Percentiles rank a stretch among this genome's conserved stretches.
Evolutionary conservation across 2,329 filamentous ascomycete genomes (phyloP).

Genomic region (Ascochyta pisi): DNA sequence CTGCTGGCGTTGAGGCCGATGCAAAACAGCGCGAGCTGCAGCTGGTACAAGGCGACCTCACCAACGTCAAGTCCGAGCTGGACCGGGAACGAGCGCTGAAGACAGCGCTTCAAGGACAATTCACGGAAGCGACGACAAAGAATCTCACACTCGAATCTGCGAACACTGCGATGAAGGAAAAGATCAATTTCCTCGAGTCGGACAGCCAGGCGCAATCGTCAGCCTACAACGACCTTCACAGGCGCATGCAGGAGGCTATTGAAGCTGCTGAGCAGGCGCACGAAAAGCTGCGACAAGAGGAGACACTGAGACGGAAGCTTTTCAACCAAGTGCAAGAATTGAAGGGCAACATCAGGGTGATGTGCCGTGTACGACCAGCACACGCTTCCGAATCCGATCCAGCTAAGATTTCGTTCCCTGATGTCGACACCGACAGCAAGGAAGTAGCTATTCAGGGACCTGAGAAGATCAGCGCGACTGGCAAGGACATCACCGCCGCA

Average conservation of each 20-base stretch:
- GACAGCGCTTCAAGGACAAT: constrained; percentile 62
- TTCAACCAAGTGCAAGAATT: constrained; percentile 98
- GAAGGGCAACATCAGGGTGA: constrained; percentile 97
- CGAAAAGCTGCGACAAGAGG: constrained; percentile 87
- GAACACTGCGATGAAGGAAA: constrained; percentile 76
- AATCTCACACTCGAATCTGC: constrained; percentile 71
- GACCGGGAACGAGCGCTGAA: constrained; percentile 68
- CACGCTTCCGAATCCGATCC: constrained; percentile 62
- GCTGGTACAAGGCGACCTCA: constrained; percentile 58
- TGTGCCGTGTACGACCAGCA: constrained; percentile 92
- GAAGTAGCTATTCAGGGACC: constrained; percentile 85
- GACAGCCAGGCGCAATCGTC: constrained; percentile 89
- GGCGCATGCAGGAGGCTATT: constrained; percentile 78
- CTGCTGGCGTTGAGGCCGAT: constrained; percentile 64
- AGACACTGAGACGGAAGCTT: constrained; percentile 85
- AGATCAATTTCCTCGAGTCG: constrained; percentile 88
- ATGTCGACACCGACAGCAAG: constrained; percentile 79
- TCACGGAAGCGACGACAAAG: constrained; percentile 51
- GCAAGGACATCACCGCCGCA: constrained; percentile 75
- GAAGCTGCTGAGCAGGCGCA: constrained; percentile 72
- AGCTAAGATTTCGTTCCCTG: constrained; percentile 80
- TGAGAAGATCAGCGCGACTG: constrained; percentile 83
- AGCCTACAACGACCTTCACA: constrained; percentile 81
- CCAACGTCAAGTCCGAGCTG: constrained; percentile 53
- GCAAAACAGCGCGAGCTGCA: constrained; percentile 63